Evolutionary conservation across 768 basidiomycete species (phyloP).

Genomic region (Suillus decipiens): DNA sequence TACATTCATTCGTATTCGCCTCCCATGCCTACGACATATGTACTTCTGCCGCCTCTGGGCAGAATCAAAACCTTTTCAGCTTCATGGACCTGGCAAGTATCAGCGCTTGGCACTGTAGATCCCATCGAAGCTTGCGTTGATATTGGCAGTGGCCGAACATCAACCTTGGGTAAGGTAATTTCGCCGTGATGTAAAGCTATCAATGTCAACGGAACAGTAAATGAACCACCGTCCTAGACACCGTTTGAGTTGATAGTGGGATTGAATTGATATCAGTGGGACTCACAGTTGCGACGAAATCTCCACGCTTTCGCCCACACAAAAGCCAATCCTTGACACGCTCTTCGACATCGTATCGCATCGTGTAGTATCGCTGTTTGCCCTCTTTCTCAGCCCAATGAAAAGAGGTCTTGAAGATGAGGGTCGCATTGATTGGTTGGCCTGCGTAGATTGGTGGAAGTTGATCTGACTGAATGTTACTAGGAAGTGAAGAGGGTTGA

Average conservation of each 20-base stretch:
- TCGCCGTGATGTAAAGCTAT: conserved; percentile 86
- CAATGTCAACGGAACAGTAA: conserved; percentile 68
- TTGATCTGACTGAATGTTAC: conserved; percentile 28
- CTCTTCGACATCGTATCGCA: conserved; percentile 85
- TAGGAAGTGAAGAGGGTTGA: conserved; percentile 45
- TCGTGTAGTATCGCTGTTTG: conserved; percentile 46
- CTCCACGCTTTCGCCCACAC: conserved; percentile 84
- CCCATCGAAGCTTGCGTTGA: conserved; percentile 56
- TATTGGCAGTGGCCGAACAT: conserved; percentile 60
- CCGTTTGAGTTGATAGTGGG: conserved; percentile 8
- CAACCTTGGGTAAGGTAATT: conserved; percentile 72
- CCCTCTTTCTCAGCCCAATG: conserved; percentile 65
- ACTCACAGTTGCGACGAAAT: conserved; percentile 72
- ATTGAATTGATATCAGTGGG: not conserved
- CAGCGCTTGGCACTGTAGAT: conserved; percentile 61
- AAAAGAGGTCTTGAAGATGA: conserved; percentile 72
- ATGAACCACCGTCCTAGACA: conserved; percentile 59
- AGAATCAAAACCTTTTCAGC: conserved; percentile 81
- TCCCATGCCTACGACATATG: conserved; percentile 80
- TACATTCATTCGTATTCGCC: conserved; percentile 22
- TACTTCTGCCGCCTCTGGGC: conserved; percentile 80
- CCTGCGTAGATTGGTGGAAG: conserved; percentile 72
- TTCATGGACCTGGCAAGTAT: conserved; percentile 84
- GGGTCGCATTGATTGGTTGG: conserved; percentile 72
- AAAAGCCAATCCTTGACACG: conserved; percentile 86